A percentile compares a stretch with the other conserved stretches of the same genome.
Conservation (phyloP, 164 flowering plant species). For the Aristolochia californica region DNA sequence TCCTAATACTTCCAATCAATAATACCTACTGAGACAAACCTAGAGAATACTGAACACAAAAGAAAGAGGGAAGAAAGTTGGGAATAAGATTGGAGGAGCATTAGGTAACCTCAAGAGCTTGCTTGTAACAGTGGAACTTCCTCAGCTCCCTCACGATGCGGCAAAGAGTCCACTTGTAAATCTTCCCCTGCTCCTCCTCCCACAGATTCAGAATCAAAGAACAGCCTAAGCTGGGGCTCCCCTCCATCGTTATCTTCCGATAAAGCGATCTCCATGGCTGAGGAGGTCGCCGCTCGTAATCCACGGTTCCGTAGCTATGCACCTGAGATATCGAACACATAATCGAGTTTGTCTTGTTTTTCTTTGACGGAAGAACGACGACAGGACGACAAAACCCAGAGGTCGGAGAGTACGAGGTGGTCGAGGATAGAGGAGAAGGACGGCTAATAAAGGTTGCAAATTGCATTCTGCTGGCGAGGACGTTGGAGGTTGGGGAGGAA, state of each 20-base stretch:
- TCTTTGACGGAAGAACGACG: background rate
- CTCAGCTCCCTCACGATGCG: conserved; percentile 67
- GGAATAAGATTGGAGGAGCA: background rate
- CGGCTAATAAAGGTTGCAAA: conserved; percentile 15
- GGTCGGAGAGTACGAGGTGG: background rate
- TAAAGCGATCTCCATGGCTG: conserved; percentile 49
- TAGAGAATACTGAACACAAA: background rate
- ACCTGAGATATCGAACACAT: conserved; percentile 39
- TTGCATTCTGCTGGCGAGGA: conserved; percentile 5
- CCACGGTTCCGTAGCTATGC: conserved; percentile 53
- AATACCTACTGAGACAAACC: background rate
- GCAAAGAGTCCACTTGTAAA: conserved; percentile 67
- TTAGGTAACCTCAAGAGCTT: conserved; percentile 59
- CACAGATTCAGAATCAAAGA: conserved; percentile 41
- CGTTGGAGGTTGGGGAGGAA: conserved; percentile 7
- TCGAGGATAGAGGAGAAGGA: conserved; percentile 1
- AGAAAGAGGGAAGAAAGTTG: background rate
- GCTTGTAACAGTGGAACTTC: conserved; percentile 43
- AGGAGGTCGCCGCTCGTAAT: conserved; percentile 45
- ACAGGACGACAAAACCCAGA: background rate
- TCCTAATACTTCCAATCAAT: background rate
- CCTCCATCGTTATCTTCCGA: conserved; percentile 47
- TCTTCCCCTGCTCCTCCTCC: conserved; percentile 46
- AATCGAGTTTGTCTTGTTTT: conserved; percentile 2
- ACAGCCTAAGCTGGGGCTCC: conserved; percentile 41